These are phyloP conservation scores for Sicyos baderoa DNA, from an alignment of 306 rosid species.

Conservation along the genomic window DNA sequence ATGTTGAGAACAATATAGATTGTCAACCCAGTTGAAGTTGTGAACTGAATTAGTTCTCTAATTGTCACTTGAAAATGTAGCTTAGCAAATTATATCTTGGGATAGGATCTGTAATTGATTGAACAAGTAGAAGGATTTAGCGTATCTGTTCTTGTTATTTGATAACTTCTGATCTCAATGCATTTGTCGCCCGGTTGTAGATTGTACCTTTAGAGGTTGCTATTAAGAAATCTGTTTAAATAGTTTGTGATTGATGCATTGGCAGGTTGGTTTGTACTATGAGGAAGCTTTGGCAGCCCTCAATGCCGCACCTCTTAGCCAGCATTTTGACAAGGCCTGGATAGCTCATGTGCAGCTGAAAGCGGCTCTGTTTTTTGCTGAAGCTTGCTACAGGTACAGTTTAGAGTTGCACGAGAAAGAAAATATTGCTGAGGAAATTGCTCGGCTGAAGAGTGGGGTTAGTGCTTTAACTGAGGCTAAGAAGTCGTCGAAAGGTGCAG, in stretches of 20 bases:
- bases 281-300: slow-evolving; percentile 87
- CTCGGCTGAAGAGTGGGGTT: slow-evolving; percentile 57
- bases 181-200: not conserved
- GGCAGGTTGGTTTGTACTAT: slow-evolving; percentile 80
- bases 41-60: not conserved
- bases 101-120: not conserved
- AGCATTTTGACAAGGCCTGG: slow-evolving; percentile 88
- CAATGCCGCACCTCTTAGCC: slow-evolving; percentile 61
- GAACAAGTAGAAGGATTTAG: too few species aligned
- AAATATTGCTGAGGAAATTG: slow-evolving; percentile 90
- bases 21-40: not conserved
- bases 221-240: slow-evolving; percentile 19
- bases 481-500: slow-evolving; percentile 76
- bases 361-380: slow-evolving; percentile 67
- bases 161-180: not conserved
- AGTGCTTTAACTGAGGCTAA: slow-evolving; percentile 53
- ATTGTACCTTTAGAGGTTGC: not conserved
- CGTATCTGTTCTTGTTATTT: not conserved
- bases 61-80: not conserved
- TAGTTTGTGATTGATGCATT: slow-evolving; percentile 25
- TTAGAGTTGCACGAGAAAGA: slow-evolving; percentile 89
- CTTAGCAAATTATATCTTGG: not conserved
- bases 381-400: slow-evolving; percentile 80
- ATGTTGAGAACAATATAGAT: not conserved
- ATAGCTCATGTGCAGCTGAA: slow-evolving; percentile 81